Evolutionary conservation across 2,329 filamentous ascomycete species (phyloP).

Genomic region (Trichophyton rubrum): DNA sequence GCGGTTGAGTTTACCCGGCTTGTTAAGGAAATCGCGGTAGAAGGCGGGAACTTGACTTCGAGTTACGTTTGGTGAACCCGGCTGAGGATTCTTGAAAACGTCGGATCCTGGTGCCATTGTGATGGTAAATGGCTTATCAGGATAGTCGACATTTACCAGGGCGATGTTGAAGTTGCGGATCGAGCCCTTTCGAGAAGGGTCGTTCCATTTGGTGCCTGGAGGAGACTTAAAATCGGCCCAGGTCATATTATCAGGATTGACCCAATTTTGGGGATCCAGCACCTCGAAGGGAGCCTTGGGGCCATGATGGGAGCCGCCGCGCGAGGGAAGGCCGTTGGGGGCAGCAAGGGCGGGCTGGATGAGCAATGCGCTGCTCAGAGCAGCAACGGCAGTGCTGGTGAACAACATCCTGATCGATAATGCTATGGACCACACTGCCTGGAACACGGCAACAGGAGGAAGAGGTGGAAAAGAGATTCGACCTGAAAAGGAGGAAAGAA

Average conservation of each 20-base stretch:
- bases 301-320: background rate
- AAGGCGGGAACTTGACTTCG: slow-evolving; percentile 11
- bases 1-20: slow-evolving; percentile 11
- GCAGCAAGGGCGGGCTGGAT: slow-evolving; percentile 6
- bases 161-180: slow-evolving; percentile 15
- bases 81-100: slow-evolving; percentile 13
- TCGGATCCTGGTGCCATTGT: slow-evolving; percentile 8
- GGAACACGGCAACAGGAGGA: slow-evolving; percentile 1
- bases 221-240: slow-evolving; percentile 12
- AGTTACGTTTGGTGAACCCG: slow-evolving; percentile 8
- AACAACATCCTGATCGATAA: slow-evolving; percentile 9
- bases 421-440: slow-evolving; percentile 2
- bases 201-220: slow-evolving; percentile 13
- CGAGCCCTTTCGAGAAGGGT: slow-evolving; percentile 12
- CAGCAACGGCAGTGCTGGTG: slow-evolving; percentile 5
- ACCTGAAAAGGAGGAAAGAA: background rate
- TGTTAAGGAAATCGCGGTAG: slow-evolving; percentile 14
- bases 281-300: slow-evolving; percentile 12
- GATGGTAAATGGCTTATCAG: slow-evolving; percentile 11
- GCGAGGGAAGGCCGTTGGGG: background rate
- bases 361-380: slow-evolving; percentile 10
- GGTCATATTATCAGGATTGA: slow-evolving; percentile 15
- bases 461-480: background rate
- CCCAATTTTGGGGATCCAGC: slow-evolving; percentile 14
- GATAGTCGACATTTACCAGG: slow-evolving; percentile 13